A percentile compares a stretch with the other conserved stretches of the same genome.
phyloP scores from a whole-genome alignment of 75 land plant genomes.

The Cunninghamia lanceolata region DNA sequence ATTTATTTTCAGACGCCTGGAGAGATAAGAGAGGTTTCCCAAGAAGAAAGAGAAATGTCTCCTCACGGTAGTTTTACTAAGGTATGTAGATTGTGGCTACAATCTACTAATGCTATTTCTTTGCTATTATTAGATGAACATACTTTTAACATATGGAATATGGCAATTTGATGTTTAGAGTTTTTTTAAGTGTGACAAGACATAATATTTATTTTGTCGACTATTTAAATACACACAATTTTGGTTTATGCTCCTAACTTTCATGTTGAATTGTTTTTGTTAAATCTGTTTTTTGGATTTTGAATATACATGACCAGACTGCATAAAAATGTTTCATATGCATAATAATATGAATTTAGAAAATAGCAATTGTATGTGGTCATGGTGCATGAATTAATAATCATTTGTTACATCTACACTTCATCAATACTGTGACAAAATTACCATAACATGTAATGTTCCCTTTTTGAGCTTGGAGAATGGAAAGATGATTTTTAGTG shows the following conservation, averaged over 20 bases:
- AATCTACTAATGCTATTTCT: not conserved
- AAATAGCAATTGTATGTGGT: too few relatives aligned
- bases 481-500: too few relatives aligned
- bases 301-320: not conserved
- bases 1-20: conserved; percentile 40
- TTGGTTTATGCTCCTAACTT: not conserved
- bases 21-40: conserved; percentile 36
- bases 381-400: too few relatives aligned
- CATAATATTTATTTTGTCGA: not conserved
- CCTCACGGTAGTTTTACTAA: conserved; percentile 79
- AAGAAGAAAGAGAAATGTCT: conserved; percentile 43
- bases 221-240: not conserved
- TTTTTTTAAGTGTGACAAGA: not conserved
- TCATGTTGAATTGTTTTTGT: not conserved
- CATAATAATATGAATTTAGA: not conserved
- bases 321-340: not conserved
- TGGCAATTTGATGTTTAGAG: not conserved
- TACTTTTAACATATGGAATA: not conserved
- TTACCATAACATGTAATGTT: too few relatives aligned
- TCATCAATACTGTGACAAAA: too few relatives aligned
- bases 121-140: not conserved
- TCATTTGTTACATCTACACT: too few relatives aligned
- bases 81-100: conserved; percentile 18
- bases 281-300: not conserved
- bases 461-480: too few relatives aligned